These are phyloP conservation scores for Penicillium sp. DNA, from an alignment of 2,329 filamentous ascomycete species.

Conservation along the genomic window DNA sequence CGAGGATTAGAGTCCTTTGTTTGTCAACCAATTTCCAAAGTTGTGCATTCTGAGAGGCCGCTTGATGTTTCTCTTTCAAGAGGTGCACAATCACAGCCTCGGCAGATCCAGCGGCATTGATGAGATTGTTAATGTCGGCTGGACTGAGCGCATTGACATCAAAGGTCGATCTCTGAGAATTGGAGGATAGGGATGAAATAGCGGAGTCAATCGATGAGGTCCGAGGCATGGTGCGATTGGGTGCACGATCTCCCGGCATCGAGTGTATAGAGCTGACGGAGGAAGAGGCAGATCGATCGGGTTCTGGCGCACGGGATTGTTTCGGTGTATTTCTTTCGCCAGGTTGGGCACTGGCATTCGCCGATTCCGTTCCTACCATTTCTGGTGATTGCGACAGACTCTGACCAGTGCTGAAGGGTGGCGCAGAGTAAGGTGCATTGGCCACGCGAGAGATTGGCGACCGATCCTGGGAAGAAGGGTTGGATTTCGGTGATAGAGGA, in stretches of 20 bases:
- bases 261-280: slow-evolving; percentile 27
- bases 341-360: slow-evolving; percentile 18
- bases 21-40: slow-evolving; percentile 95
- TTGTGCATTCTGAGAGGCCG: slow-evolving; percentile 80
- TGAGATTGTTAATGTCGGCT: slow-evolving; percentile 69
- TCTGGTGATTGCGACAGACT: slow-evolving; percentile 15
- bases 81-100: slow-evolving; percentile 83
- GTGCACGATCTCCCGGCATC: slow-evolving; percentile 24
- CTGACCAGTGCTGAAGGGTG: slow-evolving; percentile 19
- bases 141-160: slow-evolving; percentile 50
- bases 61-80: slow-evolving; percentile 81
- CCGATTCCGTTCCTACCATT: slow-evolving; percentile 12
- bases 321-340: slow-evolving; percentile 22
- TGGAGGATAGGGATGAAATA: slow-evolving; percentile 64
- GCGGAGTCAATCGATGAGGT: slow-evolving; percentile 88
- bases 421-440: slow-evolving; percentile 26
- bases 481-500: slow-evolving; percentile 22
- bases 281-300: slow-evolving; percentile 25
- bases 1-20: slow-evolving; percentile 84
- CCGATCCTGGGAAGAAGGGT: slow-evolving; percentile 18
- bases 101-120: slow-evolving; percentile 75
- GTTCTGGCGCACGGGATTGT: slow-evolving; percentile 21
- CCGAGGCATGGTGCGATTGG: slow-evolving; percentile 47
- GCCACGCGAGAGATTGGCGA: slow-evolving; percentile 20
- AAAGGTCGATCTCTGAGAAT: slow-evolving; percentile 51